Evolutionary conservation across 2,329 filamentous ascomycete genomes (phyloP), one percentile per base, ranked within the genome.

Genomic region (Clonostachys sp.): DNA sequence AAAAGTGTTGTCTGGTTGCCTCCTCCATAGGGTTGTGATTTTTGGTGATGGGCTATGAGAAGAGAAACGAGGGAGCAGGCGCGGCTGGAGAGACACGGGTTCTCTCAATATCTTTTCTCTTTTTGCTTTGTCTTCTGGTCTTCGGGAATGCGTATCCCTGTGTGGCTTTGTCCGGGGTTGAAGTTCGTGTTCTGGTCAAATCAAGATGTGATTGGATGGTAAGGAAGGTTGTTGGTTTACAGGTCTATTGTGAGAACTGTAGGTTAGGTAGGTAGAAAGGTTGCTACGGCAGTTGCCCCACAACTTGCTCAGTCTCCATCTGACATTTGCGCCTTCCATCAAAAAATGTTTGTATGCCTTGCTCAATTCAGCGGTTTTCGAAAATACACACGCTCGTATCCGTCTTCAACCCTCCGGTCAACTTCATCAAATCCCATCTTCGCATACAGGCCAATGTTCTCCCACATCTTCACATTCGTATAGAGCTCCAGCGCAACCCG

Each of bases 1-100:
- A 78, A 52, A 81, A 81, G 54, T 81, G 77, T 8, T 60, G 62
- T 45, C 63, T 64, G 24, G 68, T 74, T 10, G 67, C 67, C 12
- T 58, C 57, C 50, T 78, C 73, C 75, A 79, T 79, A n/a, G 7
- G 24, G 8, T 10, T 30, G 9, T 30, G 24, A 10, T 4, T 30
- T 30, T 30, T 30, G 24, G 24, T 10, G 9, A 10, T 30, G 24
- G 24, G 9, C 24, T 30, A 30, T 4, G 24, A 10, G 3, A 9
- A 5, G 24, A 30, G 8, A 6, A 30, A 30, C 8, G 24, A 30
- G 9, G 9, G 9, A 10, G 24, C 9, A 30, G 24, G 24, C 24
- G 24, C 24, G 24, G 24, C 24, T 30, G 24, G 9, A 30, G 24
- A 9, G 24, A 30, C 24, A 30, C 8, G 24, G 24, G 24, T 30